Percentiles rank a stretch among this genome's conserved stretches.
Evolutionary conservation across 768 basidiomycete species (phyloP).

Genomic region (Calocybe gangraenosa): DNA sequence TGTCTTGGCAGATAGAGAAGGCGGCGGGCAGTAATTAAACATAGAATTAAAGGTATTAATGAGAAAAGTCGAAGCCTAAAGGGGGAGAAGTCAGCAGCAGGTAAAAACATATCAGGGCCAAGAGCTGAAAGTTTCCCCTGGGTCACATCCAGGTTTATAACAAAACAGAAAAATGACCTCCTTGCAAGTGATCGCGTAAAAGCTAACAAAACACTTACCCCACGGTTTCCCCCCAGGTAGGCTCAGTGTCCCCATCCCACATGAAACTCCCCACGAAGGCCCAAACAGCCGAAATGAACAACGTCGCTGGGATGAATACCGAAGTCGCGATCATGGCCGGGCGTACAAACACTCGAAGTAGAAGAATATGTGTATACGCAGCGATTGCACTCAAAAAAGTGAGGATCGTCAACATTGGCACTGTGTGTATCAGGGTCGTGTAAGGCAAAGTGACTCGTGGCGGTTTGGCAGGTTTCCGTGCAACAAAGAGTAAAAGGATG

Average conservation of each 20-base stretch:
- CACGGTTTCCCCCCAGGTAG: constrained; percentile 79
- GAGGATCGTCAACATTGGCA: constrained; percentile 71
- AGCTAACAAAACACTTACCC: constrained; percentile 45
- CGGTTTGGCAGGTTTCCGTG: constrained; percentile 36
- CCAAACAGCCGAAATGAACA: constrained; percentile 74
- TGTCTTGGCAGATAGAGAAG: constrained; percentile 67
- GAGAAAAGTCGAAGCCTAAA: constrained; percentile 72
- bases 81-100: constrained; percentile 12
- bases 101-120: neutral
- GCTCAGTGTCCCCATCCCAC: constrained; percentile 46
- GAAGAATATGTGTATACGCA: constrained; percentile 71
- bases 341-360: constrained; percentile 77
- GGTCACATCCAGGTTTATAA: too few species aligned
- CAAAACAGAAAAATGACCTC: too few species aligned
- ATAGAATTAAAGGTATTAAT: constrained; percentile 65
- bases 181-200: too few species aligned
- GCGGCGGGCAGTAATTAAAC: constrained; percentile 66
- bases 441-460: constrained; percentile 48
- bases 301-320: constrained; percentile 68
- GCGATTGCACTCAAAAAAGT: constrained; percentile 66
- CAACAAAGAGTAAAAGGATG: constrained; percentile 61
- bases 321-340: constrained; percentile 80
- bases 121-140: too few species aligned
- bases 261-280: constrained; percentile 79
- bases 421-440: constrained; percentile 69